phyloP scores from a whole-genome alignment of 169 alveolate species.

The Eimeria tenella region DNA sequence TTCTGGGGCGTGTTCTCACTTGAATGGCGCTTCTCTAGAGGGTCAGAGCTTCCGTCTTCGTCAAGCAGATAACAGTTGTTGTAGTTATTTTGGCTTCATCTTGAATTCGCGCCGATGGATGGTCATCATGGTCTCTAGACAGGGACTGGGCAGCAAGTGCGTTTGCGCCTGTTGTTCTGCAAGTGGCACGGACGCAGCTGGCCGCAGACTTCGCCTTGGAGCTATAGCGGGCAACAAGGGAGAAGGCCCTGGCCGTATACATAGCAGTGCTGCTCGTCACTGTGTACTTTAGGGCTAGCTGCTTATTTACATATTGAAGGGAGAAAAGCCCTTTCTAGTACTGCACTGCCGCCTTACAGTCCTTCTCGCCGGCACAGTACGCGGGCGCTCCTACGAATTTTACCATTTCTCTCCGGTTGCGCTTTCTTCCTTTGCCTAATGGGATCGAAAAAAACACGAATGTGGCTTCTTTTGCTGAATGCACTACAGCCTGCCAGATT shows the following conservation, averaged over 20 bases:
- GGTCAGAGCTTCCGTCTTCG: conserved; percentile 25
- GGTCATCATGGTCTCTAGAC: too few species aligned
- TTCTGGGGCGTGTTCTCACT: too few species aligned
- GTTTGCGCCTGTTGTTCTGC: background rate
- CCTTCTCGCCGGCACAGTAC: too few species aligned
- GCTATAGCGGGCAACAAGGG: conserved; percentile 51
- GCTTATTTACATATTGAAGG: too few species aligned
- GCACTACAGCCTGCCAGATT: too few species aligned
- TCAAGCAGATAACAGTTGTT: conserved; percentile 31
- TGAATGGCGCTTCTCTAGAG: conserved; percentile 37
- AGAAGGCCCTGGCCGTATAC: background rate
- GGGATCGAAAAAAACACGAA: too few species aligned
- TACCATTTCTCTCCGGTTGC: too few species aligned
- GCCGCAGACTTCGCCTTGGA: conserved; percentile 23
- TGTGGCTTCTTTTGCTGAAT: too few species aligned
- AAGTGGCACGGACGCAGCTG: background rate
- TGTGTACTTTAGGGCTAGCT: conserved; percentile 14
- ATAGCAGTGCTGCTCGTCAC: background rate
- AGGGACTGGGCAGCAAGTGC: too few species aligned
- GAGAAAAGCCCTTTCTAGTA: background rate
- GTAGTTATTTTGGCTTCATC: background rate
- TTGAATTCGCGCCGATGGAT: too few species aligned
- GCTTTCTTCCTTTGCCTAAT: too few species aligned
- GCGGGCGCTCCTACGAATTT: too few species aligned
- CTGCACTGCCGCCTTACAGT: conserved; percentile 50